phyloP scores from a whole-genome alignment of 73 alveolate species.

The Paramecium biaurelia region DNA sequence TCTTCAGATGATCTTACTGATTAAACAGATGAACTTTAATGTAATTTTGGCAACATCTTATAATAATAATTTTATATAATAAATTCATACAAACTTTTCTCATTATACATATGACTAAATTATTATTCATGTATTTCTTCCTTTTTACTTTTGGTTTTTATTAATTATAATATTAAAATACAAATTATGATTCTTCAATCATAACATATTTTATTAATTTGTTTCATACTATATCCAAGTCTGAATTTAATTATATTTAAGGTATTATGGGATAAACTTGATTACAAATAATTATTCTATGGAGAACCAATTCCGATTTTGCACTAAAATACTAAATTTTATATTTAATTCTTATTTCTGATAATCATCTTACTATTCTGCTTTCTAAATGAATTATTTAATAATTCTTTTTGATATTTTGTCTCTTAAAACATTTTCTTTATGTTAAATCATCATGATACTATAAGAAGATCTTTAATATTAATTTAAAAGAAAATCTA shows the following conservation, averaged over 20 bases:
- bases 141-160: neutral
- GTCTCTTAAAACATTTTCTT: neutral
- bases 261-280: too few species aligned
- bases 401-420: too few species aligned
- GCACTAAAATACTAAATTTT: neutral
- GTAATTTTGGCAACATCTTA: neutral
- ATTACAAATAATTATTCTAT: too few species aligned
- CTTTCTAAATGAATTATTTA: too few species aligned
- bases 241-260: too few species aligned
- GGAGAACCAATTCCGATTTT: neutral
- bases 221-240: too few species aligned
- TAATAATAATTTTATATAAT: neutral
- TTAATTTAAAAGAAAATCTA: too few species aligned
- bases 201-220: neutral
- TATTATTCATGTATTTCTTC: neutral
- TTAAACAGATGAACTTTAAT: neutral
- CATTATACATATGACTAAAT: neutral
- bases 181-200: neutral
- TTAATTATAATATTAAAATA: neutral
- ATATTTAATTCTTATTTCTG: too few species aligned
- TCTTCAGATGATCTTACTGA: constrained; percentile 20
- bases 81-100: neutral
- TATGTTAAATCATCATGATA: too few species aligned
- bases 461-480: too few species aligned
- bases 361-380: too few species aligned